Percentiles rank a stretch among this genome's conserved stretches.
Evolutionary conservation across 2,329 filamentous ascomycete genomes (phyloP).

Genomic region (Beauveria sp.): DNA sequence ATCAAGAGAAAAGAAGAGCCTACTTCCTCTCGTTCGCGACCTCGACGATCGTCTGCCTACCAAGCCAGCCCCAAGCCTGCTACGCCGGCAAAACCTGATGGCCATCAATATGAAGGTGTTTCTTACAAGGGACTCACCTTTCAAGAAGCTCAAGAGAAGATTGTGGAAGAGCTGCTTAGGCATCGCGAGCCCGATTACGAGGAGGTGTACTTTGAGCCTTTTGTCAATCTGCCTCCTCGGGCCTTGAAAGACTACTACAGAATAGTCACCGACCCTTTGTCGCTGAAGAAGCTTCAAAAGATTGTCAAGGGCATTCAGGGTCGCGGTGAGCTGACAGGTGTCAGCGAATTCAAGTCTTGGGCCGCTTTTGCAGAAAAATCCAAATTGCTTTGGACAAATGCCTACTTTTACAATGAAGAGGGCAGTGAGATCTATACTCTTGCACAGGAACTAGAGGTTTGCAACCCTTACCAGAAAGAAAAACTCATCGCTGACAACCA

Average conservation of each 20-base stretch:
- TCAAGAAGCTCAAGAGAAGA: conserved; percentile 79
- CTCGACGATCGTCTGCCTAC: conserved; percentile 25
- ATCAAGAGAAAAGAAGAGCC: conserved; percentile 23
- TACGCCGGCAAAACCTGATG: conserved; percentile 36
- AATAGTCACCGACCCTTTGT: conserved; percentile 73
- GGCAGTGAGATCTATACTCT: conserved; percentile 75
- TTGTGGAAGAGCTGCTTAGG: conserved; percentile 67
- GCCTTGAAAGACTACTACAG: conserved; percentile 79
- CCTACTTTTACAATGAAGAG: conserved; percentile 85
- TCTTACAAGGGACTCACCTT: conserved; percentile 68
- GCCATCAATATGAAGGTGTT: conserved; percentile 43
- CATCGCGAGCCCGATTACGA: conserved; percentile 61
- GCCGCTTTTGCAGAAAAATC: conserved; percentile 71
- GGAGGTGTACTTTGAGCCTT: conserved; percentile 63
- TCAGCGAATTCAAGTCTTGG: conserved; percentile 73
- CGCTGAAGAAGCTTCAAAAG: conserved; percentile 70
- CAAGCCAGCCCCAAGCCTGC: conserved; percentile 28
- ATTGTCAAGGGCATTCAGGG: conserved; percentile 66
- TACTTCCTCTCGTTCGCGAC: conserved; percentile 24
- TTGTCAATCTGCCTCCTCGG: conserved; percentile 69
- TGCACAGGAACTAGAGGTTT: conserved; percentile 71
- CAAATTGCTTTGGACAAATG: conserved; percentile 79
- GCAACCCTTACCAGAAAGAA: no score
- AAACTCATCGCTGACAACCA: conserved; percentile 11
- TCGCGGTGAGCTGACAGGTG: conserved; percentile 53